Conservation (phyloP, 2,329 filamentous ascomycete genomes). For the Alternaria sp. region DNA sequence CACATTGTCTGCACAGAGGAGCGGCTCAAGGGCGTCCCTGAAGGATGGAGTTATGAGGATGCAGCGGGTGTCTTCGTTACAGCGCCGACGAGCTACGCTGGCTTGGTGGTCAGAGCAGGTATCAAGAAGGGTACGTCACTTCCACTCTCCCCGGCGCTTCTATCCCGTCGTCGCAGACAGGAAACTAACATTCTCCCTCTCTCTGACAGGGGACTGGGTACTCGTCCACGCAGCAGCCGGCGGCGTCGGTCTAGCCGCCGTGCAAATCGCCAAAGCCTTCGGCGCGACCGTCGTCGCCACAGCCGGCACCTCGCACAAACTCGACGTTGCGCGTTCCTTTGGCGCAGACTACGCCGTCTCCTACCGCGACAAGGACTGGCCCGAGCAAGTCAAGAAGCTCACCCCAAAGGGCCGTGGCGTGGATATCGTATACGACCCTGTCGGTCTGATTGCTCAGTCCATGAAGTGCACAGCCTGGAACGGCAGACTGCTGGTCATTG, state of each 20-base stretch:
- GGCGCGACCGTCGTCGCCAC: conserved; percentile 95
- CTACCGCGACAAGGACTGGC: conserved; percentile 72
- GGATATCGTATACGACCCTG: conserved; percentile 94
- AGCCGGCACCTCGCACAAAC: conserved; percentile 80
- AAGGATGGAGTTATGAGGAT: conserved; percentile 83
- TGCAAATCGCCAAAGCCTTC: conserved; percentile 91
- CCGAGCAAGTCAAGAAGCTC: conserved; percentile 75
- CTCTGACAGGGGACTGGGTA: conserved; percentile 74
- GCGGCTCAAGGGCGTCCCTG: conserved; percentile 75
- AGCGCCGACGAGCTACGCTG: conserved; percentile 87
- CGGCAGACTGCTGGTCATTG: conserved; percentile 84
- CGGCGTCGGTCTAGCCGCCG: conserved; percentile 88
- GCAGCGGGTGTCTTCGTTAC: conserved; percentile 92
- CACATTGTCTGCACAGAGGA: conserved; percentile 73
- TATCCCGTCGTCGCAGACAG: no score
- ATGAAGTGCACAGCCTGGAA: conserved; percentile 96
- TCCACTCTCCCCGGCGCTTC: background rate
- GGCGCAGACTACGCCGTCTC: conserved; percentile 86
- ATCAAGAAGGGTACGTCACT: conserved; percentile 64
- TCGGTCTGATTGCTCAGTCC: conserved; percentile 85
- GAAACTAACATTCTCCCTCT: background rate
- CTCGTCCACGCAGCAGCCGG: conserved; percentile 92
- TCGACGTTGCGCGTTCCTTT: conserved; percentile 78
- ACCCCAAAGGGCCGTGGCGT: conserved; percentile 78
- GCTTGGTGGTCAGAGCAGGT: conserved; percentile 77